These are phyloP conservation scores for Xylariaceae sp. DNA, from an alignment of 2,329 filamentous ascomycete species.

Conservation along the genomic window DNA sequence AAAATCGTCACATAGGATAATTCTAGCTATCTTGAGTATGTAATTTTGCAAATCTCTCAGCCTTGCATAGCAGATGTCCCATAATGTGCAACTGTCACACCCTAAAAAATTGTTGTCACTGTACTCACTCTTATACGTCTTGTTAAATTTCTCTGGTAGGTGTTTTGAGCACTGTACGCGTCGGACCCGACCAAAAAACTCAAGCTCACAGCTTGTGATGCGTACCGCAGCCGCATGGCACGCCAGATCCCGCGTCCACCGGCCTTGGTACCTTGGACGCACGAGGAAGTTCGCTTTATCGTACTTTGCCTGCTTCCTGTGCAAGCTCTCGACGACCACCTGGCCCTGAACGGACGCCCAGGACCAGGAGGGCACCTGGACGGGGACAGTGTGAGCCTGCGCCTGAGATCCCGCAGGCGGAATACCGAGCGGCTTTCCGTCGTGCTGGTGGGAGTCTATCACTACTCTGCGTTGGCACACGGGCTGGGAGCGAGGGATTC, in stretches of 20 bases:
- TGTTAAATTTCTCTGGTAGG: background rate
- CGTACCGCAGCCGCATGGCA: constrained; percentile 27
- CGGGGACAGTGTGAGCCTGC: background rate
- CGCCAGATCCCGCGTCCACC: constrained; percentile 23
- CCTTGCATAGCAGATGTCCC: no score
- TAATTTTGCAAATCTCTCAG: no score
- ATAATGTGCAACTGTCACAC: background rate
- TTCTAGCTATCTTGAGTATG: no score
- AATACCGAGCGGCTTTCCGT: background rate
- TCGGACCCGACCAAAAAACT: constrained; percentile 28
- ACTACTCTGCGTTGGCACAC: constrained; percentile 7
- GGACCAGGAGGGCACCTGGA: constrained; percentile 32
- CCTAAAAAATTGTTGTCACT: background rate
- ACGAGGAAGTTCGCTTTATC: constrained; percentile 27
- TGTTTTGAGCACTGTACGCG: constrained; percentile 14
- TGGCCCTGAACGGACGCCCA: constrained; percentile 31
- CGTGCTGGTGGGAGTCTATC: background rate
- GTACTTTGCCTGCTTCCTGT: constrained; percentile 12
- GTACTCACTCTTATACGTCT: background rate
- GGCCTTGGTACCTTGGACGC: constrained; percentile 8
- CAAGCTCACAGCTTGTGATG: constrained; percentile 30
- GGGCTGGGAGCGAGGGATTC: background rate
- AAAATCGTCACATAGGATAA: background rate
- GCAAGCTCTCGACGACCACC: background rate
- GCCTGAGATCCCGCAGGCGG: no score